A percentile compares a stretch with the other conserved stretches of the same genome.
These are phyloP conservation scores for Hypomontagnella monticulosa DNA, from an alignment of 495 filamentous ascomycete genomes.

Conservation along the genomic window DNA sequence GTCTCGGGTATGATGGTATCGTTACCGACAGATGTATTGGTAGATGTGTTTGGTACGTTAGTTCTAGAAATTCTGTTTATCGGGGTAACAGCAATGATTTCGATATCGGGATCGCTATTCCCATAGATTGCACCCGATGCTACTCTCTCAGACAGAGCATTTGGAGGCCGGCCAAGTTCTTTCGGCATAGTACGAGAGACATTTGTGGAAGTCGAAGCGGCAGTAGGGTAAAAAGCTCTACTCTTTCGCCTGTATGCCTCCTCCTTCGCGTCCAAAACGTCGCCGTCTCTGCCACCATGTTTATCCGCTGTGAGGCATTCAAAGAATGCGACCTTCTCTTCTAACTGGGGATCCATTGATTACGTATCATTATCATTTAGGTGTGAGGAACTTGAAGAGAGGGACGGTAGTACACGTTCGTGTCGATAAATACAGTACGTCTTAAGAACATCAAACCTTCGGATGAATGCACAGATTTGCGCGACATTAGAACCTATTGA, in stretches of 20 bases:
- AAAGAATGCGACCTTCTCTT: constrained; percentile 46
- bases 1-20: constrained; percentile 26
- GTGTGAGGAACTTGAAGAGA: constrained; percentile 1
- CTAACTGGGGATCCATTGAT: constrained; percentile 36
- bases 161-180: background rate
- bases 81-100: constrained; percentile 36
- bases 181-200: background rate
- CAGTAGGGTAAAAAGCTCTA: constrained; percentile 29
- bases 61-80: constrained; percentile 9
- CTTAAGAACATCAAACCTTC: background rate
- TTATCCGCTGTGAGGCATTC: constrained; percentile 27
- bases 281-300: constrained; percentile 27
- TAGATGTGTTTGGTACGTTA: background rate
- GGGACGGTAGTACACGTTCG: background rate
- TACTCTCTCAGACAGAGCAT: constrained; percentile 4
- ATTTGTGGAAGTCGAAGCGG: background rate
- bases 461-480: background rate
- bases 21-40: background rate
- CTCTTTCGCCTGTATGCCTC: constrained; percentile 31
- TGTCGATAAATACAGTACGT: constrained; percentile 5
- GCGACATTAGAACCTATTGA: no score
- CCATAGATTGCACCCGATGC: constrained; percentile 22
- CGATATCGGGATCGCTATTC: constrained; percentile 24
- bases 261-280: constrained; percentile 33
- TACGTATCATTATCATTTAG: background rate